Percentiles rank a stretch among this genome's conserved stretches.
phyloP scores from a whole-genome alignment of 148 eudicot genomes.

The Pouteria glomerata region DNA sequence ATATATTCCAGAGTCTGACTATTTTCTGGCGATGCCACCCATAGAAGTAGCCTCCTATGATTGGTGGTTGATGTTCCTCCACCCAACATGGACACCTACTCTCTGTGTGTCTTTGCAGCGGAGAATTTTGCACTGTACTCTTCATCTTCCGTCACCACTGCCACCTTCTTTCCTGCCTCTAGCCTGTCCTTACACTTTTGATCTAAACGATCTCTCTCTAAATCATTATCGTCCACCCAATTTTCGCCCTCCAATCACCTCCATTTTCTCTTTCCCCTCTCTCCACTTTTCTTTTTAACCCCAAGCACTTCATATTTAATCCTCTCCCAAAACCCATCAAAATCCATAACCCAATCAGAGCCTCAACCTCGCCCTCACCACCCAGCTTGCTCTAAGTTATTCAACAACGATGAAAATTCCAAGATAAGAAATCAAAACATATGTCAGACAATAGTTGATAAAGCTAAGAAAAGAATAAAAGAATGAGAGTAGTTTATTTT shows the following conservation, averaged over 20 bases:
- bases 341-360: no score
- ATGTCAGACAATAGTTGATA: background rate
- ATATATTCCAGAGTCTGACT: background rate
- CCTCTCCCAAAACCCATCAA: background rate
- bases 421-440: background rate
- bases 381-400: background rate
- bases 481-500: background rate
- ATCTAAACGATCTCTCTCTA: background rate
- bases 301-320: background rate
- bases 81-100: background rate
- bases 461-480: no score
- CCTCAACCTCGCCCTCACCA: background rate
- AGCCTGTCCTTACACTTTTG: background rate
- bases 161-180: background rate
- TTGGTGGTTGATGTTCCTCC: background rate
- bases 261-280: background rate
- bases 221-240: background rate
- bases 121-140: background rate
- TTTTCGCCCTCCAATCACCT: background rate
- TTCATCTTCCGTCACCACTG: background rate
- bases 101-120: background rate
- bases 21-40: background rate
- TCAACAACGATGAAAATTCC: background rate
- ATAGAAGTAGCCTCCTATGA: background rate
- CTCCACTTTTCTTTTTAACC: background rate